These are phyloP conservation scores for Eucalyptus camaldulensis DNA, from an alignment of 345 rosid species.

Conservation along the genomic window DNA sequence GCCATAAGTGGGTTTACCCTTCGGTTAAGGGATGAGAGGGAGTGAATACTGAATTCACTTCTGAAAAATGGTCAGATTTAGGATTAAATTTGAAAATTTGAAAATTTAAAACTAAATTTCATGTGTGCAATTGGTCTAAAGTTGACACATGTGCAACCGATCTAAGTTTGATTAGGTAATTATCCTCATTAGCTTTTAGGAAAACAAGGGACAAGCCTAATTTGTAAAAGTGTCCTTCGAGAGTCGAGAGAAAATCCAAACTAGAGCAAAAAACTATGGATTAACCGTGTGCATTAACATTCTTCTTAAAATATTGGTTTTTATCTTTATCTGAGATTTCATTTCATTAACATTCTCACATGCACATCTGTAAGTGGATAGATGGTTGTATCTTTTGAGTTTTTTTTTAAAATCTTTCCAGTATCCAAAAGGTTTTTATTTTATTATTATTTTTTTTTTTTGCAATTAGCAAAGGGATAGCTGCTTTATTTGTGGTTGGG, in stretches of 20 bases:
- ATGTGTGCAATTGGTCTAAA: neutral
- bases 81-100: too few relatives aligned
- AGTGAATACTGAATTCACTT: neutral
- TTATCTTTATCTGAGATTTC: neutral
- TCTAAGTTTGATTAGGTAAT: neutral
- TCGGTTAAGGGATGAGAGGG: neutral
- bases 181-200: too few relatives aligned
- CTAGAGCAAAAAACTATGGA: neutral
- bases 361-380: rapidly evolving
- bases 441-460: neutral
- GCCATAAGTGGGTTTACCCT: neutral
- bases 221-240: neutral
- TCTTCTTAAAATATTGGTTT: neutral
- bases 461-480: neutral
- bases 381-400: neutral
- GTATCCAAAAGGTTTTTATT: neutral
- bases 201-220: neutral
- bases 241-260: neutral
- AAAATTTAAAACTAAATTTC: too few relatives aligned
- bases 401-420: neutral
- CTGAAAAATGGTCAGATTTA: neutral
- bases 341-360: neutral
- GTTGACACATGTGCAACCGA: neutral
- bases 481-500: neutral
- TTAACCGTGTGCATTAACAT: neutral